Percentiles rank a stretch among this genome's conserved stretches.
phyloP scores from a whole-genome alignment of 78 protist genomes.

The Dictyostelium discoideum region dicty_2.7 NC_007089.4:5407001-5407500 shows the following conservation, averaged over 20 bases:
- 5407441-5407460: neutral
- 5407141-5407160: neutral
- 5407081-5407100: constrained; percentile 1
- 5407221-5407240: neutral
- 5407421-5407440: neutral
- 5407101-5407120: neutral
- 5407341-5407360: neutral
- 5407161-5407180: neutral
- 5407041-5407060: neutral
- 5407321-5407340: neutral
- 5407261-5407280: neutral
- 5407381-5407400: neutral
- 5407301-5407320: neutral
- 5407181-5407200: neutral
- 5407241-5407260: neutral
- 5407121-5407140: neutral
- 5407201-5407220: constrained; percentile 12
- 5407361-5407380: neutral
- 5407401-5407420: neutral
- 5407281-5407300: neutral
- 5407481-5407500: too few relatives aligned
- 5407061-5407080: constrained; percentile 25
- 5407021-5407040: neutral
- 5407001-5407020: neutral
- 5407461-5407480: too few relatives aligned